Conservation (phyloP, 148 eudicot genomes). For the Diospyros lotus region DNA sequence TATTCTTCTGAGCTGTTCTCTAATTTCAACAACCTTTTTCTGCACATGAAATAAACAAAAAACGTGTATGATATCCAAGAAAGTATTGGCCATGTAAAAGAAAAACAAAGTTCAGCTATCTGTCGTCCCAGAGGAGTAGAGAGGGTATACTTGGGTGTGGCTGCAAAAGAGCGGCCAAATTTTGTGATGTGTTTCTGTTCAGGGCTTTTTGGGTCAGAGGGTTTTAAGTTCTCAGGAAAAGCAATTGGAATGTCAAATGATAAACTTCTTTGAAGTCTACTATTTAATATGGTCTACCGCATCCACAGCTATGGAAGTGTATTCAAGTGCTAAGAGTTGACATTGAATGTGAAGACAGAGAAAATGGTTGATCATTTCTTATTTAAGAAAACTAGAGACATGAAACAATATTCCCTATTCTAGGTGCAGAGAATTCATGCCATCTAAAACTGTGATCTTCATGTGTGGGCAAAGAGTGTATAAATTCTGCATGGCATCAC, state of each 20-base stretch:
- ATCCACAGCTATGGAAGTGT: too few species aligned
- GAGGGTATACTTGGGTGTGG: background rate
- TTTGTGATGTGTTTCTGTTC: background rate
- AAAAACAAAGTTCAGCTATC: background rate
- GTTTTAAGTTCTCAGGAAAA: background rate
- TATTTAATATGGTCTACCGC: background rate
- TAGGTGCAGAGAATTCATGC: too few species aligned
- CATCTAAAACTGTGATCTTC: too few species aligned
- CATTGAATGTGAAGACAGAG: too few species aligned
- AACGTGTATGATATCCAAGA: background rate
- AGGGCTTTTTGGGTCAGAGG: background rate
- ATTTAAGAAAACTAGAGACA: too few species aligned
- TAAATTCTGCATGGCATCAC: too few species aligned
- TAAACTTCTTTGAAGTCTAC: background rate
- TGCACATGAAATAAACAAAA: slow-evolving; percentile 29
- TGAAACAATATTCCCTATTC: too few species aligned
- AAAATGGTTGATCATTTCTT: too few species aligned
- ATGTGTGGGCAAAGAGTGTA: too few species aligned
- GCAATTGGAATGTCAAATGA: too few species aligned
- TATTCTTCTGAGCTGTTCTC: slow-evolving; percentile 86
- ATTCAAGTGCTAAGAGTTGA: too few species aligned
- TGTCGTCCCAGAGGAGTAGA: background rate
- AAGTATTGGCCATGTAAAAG: background rate
- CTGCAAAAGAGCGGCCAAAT: background rate
- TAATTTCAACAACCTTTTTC: slow-evolving; percentile 80